These are phyloP conservation scores for Trametes villosa DNA, from an alignment of 768 basidiomycete species.

Conservation along the genomic window DNA sequence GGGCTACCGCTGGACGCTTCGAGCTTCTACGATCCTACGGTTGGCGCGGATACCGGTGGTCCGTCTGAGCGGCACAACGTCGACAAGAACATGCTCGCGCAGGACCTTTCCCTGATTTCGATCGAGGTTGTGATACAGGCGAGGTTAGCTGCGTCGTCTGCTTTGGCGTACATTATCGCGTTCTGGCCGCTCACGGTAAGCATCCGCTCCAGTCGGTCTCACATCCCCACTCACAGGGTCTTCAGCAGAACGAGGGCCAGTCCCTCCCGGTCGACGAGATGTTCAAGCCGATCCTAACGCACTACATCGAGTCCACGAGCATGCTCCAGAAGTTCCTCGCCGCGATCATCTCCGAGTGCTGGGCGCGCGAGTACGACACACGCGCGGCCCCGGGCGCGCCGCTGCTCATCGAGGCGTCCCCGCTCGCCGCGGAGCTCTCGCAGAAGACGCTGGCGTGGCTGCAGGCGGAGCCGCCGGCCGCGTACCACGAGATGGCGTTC, in stretches of 20 bases:
- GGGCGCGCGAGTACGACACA: constrained; percentile 67
- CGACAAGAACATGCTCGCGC: constrained; percentile 92
- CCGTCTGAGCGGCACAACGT: constrained; percentile 82
- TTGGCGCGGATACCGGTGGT: constrained; percentile 48
- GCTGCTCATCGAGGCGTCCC: constrained; percentile 57
- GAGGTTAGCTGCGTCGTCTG: constrained; percentile 75
- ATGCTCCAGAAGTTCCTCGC: constrained; percentile 90
- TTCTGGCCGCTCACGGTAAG: constrained; percentile 69
- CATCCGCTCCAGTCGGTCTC: background rate
- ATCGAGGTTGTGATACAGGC: constrained; percentile 79
- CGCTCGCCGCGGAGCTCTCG: constrained; percentile 70
- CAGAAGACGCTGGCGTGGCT: constrained; percentile 71
- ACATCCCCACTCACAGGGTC: background rate
- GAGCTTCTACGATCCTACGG: constrained; percentile 66
- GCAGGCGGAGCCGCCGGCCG: constrained; percentile 72
- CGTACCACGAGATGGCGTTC: constrained; percentile 91
- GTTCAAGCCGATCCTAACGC: constrained; percentile 74
- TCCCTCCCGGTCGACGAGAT: constrained; percentile 54
- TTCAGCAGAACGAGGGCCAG: constrained; percentile 28
- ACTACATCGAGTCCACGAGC: constrained; percentile 85
- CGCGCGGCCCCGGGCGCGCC: constrained; percentile 33
- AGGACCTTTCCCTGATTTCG: constrained; percentile 84
- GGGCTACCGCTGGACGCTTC: constrained; percentile 75
- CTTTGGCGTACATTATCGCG: constrained; percentile 70
- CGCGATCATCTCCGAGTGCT: constrained; percentile 89